Percentiles rank a stretch among this genome's conserved stretches.
These are phyloP conservation scores for Alternaria angustiovoidea DNA, from an alignment of 2,329 filamentous ascomycete genomes.

Conservation along the genomic window DNA sequence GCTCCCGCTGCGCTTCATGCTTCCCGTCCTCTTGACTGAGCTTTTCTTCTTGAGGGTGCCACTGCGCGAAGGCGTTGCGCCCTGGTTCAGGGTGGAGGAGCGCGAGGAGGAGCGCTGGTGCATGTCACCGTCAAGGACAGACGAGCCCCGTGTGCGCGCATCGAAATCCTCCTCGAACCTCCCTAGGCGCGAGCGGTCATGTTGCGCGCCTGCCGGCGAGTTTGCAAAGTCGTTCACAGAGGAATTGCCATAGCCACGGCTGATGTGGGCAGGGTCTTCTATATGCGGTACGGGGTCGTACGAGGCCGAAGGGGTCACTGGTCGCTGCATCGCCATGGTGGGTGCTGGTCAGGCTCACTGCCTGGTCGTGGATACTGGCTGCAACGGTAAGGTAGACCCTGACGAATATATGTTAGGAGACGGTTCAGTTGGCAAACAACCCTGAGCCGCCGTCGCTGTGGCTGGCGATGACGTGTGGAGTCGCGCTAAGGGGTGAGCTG, in stretches of 20 bases:
- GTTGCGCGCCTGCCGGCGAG: slow-evolving; percentile 40
- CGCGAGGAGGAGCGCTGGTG: slow-evolving; percentile 71
- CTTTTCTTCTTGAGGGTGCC: slow-evolving; percentile 90
- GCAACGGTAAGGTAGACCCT: slow-evolving; percentile 11
- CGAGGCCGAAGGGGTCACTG: slow-evolving; percentile 25
- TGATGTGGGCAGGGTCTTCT: slow-evolving; percentile 48
- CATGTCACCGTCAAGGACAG: slow-evolving; percentile 63
- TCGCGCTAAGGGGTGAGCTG: slow-evolving; percentile 16
- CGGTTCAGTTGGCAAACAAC: slow-evolving; percentile 10
- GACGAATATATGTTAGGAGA: slow-evolving; percentile 16
- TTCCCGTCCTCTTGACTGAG: slow-evolving; percentile 76
- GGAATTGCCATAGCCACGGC: slow-evolving; percentile 43
- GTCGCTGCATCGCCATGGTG: slow-evolving; percentile 38
- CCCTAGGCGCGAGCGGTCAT: slow-evolving; percentile 47
- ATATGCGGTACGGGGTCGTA: slow-evolving; percentile 51
- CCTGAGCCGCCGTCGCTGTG: slow-evolving; percentile 21
- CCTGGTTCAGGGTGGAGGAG: slow-evolving; percentile 51
- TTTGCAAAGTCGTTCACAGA: slow-evolving; percentile 52
- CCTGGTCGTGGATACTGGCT: slow-evolving; percentile 10
- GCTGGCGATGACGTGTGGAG: slow-evolving; percentile 31
- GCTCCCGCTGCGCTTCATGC: slow-evolving; percentile 81
- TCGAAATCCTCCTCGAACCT: slow-evolving; percentile 77
- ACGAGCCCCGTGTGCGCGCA: slow-evolving; percentile 71
- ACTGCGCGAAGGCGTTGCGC: slow-evolving; percentile 63
- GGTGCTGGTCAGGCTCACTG: slow-evolving; percentile 1